phyloP scores from a whole-genome alignment of 208 protist species.

The Leishmania tarentolae region DNA sequence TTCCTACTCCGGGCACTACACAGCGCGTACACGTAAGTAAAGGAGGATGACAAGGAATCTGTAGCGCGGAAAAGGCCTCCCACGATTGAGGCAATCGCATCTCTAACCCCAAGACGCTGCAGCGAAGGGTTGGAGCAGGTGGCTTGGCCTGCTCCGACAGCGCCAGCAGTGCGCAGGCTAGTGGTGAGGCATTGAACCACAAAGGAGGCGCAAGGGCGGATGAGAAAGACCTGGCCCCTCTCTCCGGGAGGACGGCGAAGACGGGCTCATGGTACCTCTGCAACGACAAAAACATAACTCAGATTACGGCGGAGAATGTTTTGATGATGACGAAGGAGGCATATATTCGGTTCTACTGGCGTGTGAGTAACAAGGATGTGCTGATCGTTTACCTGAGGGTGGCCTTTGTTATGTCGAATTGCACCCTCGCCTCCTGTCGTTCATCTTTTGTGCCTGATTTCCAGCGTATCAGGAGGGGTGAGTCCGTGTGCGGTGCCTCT shows the following conservation, averaged over 20 bases:
- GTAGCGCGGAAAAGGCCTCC: not conserved
- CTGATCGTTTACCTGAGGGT: not conserved
- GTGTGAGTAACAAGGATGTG: not conserved
- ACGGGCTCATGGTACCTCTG: constrained; percentile 71
- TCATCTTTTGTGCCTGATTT: not conserved
- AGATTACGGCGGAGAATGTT: constrained; percentile 39
- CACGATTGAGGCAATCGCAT: not conserved
- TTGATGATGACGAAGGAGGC: constrained; percentile 48
- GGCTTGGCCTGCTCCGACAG: not conserved
- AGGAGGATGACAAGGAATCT: constrained; percentile 14
- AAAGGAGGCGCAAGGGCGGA: not conserved
- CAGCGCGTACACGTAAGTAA: constrained; percentile 63
- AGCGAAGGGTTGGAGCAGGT: no score
- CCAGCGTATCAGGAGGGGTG: not conserved
- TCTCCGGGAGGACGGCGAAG: not conserved
- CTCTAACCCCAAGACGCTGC: no score
- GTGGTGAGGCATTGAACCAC: not conserved
- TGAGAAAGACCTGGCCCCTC: not conserved
- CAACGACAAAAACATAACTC: constrained; percentile 66
- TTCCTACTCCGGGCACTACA: constrained; percentile 80
- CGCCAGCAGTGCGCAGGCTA: no score
- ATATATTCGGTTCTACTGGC: constrained; percentile 85
- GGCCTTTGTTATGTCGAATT: not conserved
- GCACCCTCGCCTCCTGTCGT: not conserved
- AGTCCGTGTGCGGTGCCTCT: not conserved